Conservation (phyloP, 768 basidiomycete genomes). For the Collybiopsis confluens region DNA sequence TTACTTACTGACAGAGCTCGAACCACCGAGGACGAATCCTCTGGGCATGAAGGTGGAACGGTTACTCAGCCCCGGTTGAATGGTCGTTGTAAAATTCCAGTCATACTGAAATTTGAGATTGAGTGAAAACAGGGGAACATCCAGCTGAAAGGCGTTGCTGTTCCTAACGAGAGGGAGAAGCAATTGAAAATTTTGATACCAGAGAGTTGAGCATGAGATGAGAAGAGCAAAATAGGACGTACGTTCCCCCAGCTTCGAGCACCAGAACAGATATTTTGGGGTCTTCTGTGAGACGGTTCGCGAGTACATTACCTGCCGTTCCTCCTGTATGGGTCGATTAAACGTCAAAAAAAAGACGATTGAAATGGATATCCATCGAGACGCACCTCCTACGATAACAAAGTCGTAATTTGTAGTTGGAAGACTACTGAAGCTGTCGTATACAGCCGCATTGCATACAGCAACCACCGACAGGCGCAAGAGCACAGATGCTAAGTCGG, state of each 20-base stretch:
- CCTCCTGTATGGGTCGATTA: slow-evolving; percentile 14
- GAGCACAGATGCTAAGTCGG: no score
- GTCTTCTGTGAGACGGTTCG: slow-evolving; percentile 12
- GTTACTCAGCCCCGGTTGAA: slow-evolving; percentile 14
- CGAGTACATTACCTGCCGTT: slow-evolving; percentile 16
- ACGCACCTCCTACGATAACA: slow-evolving; percentile 13
- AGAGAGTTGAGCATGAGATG: background rate
- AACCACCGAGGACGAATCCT: slow-evolving; percentile 18
- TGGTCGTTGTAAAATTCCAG: slow-evolving; percentile 16
- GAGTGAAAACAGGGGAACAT: background rate
- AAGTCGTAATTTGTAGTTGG: slow-evolving; percentile 10
- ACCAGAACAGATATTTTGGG: slow-evolving; percentile 10
- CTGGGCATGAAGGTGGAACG: slow-evolving; percentile 13
- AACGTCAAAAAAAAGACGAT: slow-evolving; percentile 8
- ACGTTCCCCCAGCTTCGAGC: slow-evolving; percentile 9
- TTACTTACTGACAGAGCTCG: slow-evolving; percentile 14
- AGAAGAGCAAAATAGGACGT: background rate
- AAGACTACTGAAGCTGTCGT: background rate
- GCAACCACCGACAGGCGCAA: background rate
- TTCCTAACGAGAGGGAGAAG: slow-evolving; percentile 17
- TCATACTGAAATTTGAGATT: background rate
- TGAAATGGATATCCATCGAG: background rate
- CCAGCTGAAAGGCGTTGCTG: background rate
- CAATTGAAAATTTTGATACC: no score
- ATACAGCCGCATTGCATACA: background rate